Base-by-base conservation (phyloP, 75 land plant genomes). In the Selaginella moellendorffii region DNA sequence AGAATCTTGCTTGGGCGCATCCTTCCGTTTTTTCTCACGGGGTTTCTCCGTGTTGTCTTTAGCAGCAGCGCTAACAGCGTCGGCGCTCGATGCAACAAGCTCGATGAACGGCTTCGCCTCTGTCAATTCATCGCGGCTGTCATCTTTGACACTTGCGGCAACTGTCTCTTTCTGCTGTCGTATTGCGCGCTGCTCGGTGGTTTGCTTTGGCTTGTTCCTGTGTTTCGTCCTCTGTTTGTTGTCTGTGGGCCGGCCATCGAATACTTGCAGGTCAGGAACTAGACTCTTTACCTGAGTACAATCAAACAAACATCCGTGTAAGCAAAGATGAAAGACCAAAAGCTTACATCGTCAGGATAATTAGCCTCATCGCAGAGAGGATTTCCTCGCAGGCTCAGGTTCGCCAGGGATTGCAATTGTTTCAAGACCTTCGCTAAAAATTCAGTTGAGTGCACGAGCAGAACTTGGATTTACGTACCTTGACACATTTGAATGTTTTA, bases 321-420 rank as follows among this genome's bases (percentile, higher is more conserved):
- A 5, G 14, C 14, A 36, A 5, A 36, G 46, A 5, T 36, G n/a
- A 36, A 5, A 36, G 10, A 36, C 14, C 5, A 36, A 36, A 36
- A 36, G 14, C 42, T 56, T 25, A 90, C 97, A 87, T 90, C 79
- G 17, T 75, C 70, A 5, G 63, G 71, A 31, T 84, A 77, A 27
- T 77, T 74, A 31, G 71, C 77, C 27, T 66, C 75, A 54, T 78
- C 80, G 64, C 85, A 75, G 25, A 87, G 29, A 27, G 88, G 83
- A 69, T 86, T 90, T 60, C 85, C 91, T 30, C 71, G 83, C 22
- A 90, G 69, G 71, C 86, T 90, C 24, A 90, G 77, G 54, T 80
- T 90, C 61, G 62, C 78, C 54, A 90, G 56, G 52, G 63, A 65
- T 0, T 36, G 71, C 46, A 86, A 68, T 1, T 78, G 53, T 10